Percentiles rank a stretch among this genome's conserved stretches.
phyloP scores from a whole-genome alignment of 768 basidiomycete species.

The Tylopilus felleus region DNA sequence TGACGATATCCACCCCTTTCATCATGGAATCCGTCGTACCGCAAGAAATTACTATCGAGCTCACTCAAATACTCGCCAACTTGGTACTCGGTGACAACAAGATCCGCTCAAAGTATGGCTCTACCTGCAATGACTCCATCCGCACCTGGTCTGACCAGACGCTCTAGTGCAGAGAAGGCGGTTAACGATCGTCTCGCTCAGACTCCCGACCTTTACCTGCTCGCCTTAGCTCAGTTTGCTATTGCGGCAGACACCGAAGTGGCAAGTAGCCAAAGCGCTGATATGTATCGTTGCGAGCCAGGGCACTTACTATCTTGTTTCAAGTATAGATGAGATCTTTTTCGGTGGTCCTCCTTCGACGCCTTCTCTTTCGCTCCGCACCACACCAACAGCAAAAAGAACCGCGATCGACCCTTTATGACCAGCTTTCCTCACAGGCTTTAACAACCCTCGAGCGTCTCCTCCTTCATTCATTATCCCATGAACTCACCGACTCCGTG shows the following conservation, averaged over 20 bases:
- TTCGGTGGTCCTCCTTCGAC: conserved; percentile 74
- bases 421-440: conserved; percentile 66
- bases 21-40: conserved; percentile 38
- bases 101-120: conserved; percentile 61
- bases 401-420: conserved; percentile 63
- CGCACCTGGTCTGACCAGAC: conserved; percentile 8
- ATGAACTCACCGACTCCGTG: conserved; percentile 57
- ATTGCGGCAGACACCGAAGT: conserved; percentile 76
- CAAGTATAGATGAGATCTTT: conserved; percentile 74
- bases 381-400: conserved; percentile 34
- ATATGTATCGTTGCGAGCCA: conserved; percentile 1
- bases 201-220: conserved; percentile 74
- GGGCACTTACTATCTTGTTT: conserved; percentile 8
- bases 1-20: not conserved
- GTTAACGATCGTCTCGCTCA: conserved; percentile 78
- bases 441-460: conserved; percentile 68
- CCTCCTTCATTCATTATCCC: conserved; percentile 63
- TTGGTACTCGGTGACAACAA: conserved; percentile 82
- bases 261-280: conserved; percentile 41
- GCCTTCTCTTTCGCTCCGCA: conserved; percentile 68
- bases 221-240: conserved; percentile 77
- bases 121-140: not conserved
- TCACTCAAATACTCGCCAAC: conserved; percentile 83
- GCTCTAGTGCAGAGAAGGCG: conserved; percentile 65
- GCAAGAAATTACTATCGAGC: conserved; percentile 67